Evolutionary conservation across 306 rosid genomes (phyloP), one percentile per base, ranked within the genome.

Genomic region (Heteromeles arbutifolia): DNA sequence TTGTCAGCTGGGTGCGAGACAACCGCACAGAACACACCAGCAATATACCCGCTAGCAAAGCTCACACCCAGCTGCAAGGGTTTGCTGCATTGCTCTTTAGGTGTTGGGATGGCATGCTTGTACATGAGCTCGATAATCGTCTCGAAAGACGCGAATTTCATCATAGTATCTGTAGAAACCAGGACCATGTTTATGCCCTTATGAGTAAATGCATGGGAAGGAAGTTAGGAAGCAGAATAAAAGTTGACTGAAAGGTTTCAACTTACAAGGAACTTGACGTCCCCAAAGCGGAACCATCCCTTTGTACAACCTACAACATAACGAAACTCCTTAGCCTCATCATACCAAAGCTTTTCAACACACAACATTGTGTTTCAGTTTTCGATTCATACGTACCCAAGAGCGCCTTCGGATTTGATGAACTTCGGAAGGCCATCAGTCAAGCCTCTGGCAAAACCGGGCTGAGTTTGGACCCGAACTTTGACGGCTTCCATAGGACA

Each of bases 211-310:
- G 54, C 21, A 5, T 37, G 41, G 41, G 41, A 18, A 19, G 8
- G 0, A 50, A 50, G 54, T 15, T 18, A 15, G 18, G 54, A 48
- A 64, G 25, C 29, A 8, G 22, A 26, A 50, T 0, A 4, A 67
- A 63, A 32, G 25, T 4, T 1, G 54, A 50, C 9, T 18, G 5
- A 78, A 62, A 10, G 56, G 68, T 65, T 44, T 31, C 68, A 53
- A 75, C 98, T 85, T 87, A 90, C 98, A 93, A 69, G 97, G 97
- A 81, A 93, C 82, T 82, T 90, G 96, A 75, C 98, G 98, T 5
- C 96, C 96, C 98, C 98, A 93, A 1, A 93, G 98, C 73, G 98
- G 98, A 81, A 80, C 95, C 66, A 93, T 61, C 65, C 98, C 96
- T 77, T 81, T 90, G 85, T 87, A 93, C 86, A 93, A 76, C 81